Evolutionary conservation across 495 filamentous ascomycete genomes (phyloP).

Genomic region (Penicillium argentinense): DNA sequence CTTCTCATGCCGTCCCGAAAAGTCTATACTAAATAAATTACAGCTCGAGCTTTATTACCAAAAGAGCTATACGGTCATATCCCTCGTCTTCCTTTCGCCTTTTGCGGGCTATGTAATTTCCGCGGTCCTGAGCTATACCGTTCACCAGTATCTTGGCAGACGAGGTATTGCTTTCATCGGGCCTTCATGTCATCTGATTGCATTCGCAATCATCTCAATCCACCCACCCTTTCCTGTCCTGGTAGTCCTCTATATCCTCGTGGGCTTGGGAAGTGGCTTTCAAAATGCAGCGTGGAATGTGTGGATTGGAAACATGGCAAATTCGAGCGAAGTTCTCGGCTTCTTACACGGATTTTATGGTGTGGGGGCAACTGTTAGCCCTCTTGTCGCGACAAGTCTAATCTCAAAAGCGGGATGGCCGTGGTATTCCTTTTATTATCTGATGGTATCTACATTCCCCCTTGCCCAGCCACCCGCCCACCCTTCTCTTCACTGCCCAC

Average conservation of each 20-base stretch:
- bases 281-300: conserved; percentile 62
- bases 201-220: conserved; percentile 53
- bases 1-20: neutral
- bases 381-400: conserved; percentile 55
- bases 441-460: conserved; percentile 37
- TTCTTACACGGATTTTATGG: conserved; percentile 59
- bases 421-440: conserved; percentile 62
- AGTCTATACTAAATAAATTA: neutral
- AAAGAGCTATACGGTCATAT: conserved; percentile 52
- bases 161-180: conserved; percentile 67
- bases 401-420: conserved; percentile 46
- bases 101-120: conserved; percentile 54
- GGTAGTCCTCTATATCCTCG: conserved; percentile 52
- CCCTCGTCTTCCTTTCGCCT: conserved; percentile 60
- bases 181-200: conserved; percentile 59
- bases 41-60: conserved; percentile 58
- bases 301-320: conserved; percentile 57
- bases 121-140: conserved; percentile 50
- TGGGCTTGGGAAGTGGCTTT: conserved; percentile 58
- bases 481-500: neutral
- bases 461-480: neutral
- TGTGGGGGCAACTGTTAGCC: conserved; percentile 53
- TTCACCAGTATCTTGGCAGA: conserved; percentile 63
- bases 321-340: conserved; percentile 56
- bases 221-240: conserved; percentile 60